Evolutionary conservation across 208 protist species (phyloP).

Genomic region (Leishmania turanica): DNA sequence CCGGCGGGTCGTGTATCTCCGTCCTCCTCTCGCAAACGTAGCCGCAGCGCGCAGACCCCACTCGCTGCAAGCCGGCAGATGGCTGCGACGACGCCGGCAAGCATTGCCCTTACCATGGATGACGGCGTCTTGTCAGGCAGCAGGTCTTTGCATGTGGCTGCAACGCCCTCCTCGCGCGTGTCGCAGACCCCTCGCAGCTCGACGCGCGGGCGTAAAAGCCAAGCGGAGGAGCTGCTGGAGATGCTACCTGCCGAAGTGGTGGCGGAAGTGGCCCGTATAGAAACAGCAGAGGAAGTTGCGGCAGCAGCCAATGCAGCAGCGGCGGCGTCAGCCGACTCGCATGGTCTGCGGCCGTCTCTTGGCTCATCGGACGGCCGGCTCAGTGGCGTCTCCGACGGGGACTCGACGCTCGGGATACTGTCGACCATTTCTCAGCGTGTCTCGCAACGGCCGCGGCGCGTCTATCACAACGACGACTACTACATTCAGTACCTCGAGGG

Average conservation of each 20-base stretch:
- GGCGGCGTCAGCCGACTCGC: neutral
- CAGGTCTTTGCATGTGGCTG: slow-evolving; percentile 15
- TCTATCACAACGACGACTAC: slow-evolving; percentile 41
- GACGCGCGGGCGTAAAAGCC: slow-evolving; percentile 34
- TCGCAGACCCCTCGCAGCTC: slow-evolving; percentile 31
- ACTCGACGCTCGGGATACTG: slow-evolving; percentile 21
- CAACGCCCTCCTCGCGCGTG: slow-evolving; percentile 19
- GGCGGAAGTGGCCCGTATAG: slow-evolving; percentile 30
- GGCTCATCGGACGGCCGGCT: slow-evolving; percentile 12
- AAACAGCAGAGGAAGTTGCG: slow-evolving; percentile 1
- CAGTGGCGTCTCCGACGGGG: slow-evolving; percentile 18
- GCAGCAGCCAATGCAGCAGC: slow-evolving; percentile 5
- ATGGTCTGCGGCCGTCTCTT: slow-evolving; percentile 10
- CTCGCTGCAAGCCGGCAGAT: neutral
- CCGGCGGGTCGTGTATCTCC: neutral
- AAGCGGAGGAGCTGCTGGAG: slow-evolving; percentile 43
- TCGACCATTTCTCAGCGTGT: slow-evolving; percentile 56
- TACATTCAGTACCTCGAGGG: slow-evolving; percentile 47
- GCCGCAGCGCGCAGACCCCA: slow-evolving; percentile 21
- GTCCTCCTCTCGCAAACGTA: slow-evolving; percentile 7
- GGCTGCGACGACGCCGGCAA: slow-evolving; percentile 15
- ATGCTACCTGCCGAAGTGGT: slow-evolving; percentile 47
- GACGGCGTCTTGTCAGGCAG: slow-evolving; percentile 11
- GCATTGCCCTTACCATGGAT: slow-evolving; percentile 26
- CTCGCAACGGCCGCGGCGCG: slow-evolving; percentile 27